Percentiles rank a stretch among this genome's conserved stretches.
Conservation (phyloP, 2,329 filamentous ascomycete species). For the Claviceps citrina region DNA sequence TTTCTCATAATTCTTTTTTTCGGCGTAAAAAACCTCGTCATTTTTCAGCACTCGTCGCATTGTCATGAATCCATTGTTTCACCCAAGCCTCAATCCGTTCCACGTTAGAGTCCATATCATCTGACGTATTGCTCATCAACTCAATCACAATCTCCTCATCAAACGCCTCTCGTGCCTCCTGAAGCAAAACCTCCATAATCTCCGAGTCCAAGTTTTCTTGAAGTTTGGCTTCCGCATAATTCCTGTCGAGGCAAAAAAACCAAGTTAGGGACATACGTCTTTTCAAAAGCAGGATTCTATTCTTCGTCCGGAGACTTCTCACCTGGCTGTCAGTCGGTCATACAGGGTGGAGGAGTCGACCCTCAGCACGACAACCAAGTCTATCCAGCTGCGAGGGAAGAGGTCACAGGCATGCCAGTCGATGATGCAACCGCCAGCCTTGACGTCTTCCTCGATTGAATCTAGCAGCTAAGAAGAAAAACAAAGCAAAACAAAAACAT, state of each 20-base stretch:
- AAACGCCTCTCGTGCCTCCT: conserved; percentile 80
- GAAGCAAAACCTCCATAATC: conserved; percentile 87
- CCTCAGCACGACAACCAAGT: conserved; percentile 81
- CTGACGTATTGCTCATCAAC: conserved; percentile 62
- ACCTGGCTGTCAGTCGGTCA: conserved; percentile 66
- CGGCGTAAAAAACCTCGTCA: not conserved
- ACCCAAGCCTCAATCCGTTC: conserved; percentile 74
- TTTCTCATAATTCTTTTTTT: too few species aligned
- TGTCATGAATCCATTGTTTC: conserved; percentile 51
- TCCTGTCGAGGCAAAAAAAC: conserved; percentile 27
- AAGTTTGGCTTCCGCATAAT: conserved; percentile 73
- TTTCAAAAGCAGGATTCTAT: too few species aligned
- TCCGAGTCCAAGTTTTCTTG: conserved; percentile 95
- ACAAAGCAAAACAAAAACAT: too few species aligned
- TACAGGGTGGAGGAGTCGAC: conserved; percentile 69
- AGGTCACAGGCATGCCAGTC: conserved; percentile 98
- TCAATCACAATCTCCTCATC: conserved; percentile 80
- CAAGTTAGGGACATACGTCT: not conserved
- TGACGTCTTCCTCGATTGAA: conserved; percentile 67
- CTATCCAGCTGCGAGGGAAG: conserved; percentile 86
- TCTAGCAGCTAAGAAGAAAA: conserved; percentile 63
- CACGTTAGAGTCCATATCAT: conserved; percentile 80
- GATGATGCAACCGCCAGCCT: conserved; percentile 70
- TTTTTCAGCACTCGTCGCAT: not conserved
- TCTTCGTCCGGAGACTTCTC: conserved; percentile 8